phyloP scores from a whole-genome alignment of 2,329 filamentous ascomycete species.

The Didymella pinodella region DNA sequence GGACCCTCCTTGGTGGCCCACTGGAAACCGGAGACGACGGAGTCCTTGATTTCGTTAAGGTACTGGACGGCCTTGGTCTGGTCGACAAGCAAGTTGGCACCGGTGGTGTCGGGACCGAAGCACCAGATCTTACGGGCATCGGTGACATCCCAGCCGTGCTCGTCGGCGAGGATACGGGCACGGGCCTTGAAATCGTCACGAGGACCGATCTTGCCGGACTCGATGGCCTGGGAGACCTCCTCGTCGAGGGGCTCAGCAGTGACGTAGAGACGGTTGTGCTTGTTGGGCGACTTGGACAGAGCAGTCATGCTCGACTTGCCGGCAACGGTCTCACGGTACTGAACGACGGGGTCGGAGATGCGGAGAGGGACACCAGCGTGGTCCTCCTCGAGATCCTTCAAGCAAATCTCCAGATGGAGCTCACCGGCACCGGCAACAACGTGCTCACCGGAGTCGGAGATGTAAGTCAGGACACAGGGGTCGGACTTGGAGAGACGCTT shows the following conservation, averaged over 20 bases:
- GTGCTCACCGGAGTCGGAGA: constrained; percentile 95
- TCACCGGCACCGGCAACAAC: constrained; percentile 99
- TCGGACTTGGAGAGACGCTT: constrained; percentile 99
- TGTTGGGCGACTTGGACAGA: constrained; percentile 99
- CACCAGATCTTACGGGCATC: constrained; percentile 99
- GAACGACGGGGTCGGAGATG: constrained; percentile 97
- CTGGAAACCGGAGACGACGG: constrained; percentile 99
- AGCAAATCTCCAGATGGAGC: constrained; percentile 99
- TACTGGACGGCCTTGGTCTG: constrained; percentile 99
- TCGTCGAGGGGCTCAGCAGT: constrained; percentile 88
- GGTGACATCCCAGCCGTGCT: constrained; percentile 98
- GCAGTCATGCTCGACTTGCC: constrained; percentile 90
- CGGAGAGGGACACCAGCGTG: constrained; percentile 98
- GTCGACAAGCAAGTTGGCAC: constrained; percentile 98
- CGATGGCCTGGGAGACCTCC: constrained; percentile 90
- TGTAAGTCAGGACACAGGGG: constrained; percentile 92
- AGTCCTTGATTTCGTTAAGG: constrained; percentile 99
- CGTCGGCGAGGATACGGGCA: constrained; percentile 94
- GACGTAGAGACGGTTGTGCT: constrained; percentile 99
- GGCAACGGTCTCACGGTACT: constrained; percentile 96
- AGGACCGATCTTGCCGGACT: constrained; percentile 87
- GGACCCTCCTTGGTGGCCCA: constrained; percentile 99
- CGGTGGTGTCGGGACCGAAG: constrained; percentile 97
- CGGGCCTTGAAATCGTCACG: constrained; percentile 99
- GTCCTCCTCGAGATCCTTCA: constrained; percentile 99